phyloP scores from a whole-genome alignment of 2,329 filamentous ascomycete genomes.

The Aaosphaeria pasadenensis region DNA sequence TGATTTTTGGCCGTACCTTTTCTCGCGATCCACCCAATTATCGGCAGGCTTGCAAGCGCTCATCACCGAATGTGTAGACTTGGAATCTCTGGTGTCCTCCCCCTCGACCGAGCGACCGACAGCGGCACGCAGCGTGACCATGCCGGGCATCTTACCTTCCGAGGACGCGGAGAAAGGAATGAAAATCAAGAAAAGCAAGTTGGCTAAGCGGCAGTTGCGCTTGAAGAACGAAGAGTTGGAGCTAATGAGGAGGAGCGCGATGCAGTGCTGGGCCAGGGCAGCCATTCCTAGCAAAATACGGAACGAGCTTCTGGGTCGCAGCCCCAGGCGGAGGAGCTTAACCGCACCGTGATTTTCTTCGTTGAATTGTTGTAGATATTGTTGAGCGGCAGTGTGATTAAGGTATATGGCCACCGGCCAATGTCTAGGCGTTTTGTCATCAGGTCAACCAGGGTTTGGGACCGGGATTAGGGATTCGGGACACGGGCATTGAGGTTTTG shows the following conservation, averaged over 20 bases:
- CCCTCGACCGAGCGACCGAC: constrained; percentile 16
- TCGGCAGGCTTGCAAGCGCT: constrained; percentile 45
- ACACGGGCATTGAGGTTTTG: not conserved
- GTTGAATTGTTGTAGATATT: not conserved
- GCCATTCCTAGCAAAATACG: constrained; percentile 24
- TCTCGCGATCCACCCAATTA: constrained; percentile 42
- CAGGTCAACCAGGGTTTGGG: not conserved
- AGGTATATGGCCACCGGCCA: no score
- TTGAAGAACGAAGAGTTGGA: constrained; percentile 44
- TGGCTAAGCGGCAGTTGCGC: constrained; percentile 45
- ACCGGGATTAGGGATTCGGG: not conserved
- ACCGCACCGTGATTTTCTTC: constrained; percentile 23
- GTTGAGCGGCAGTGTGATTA: not conserved
- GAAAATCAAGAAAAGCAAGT: constrained; percentile 36
- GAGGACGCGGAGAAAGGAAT: constrained; percentile 19
- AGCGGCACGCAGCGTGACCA: constrained; percentile 17
- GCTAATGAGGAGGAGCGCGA: constrained; percentile 40
- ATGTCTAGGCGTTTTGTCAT: not conserved
- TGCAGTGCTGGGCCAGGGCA: constrained; percentile 42
- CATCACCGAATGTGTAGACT: constrained; percentile 42
- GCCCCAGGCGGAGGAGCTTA: constrained; percentile 23
- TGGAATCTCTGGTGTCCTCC: constrained; percentile 41
- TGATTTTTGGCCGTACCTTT: constrained; percentile 42
- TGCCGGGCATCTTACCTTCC: constrained; percentile 4
- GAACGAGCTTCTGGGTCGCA: constrained; percentile 15